These are phyloP conservation scores for Phialocephala subalpina DNA, from an alignment of 2,329 filamentous ascomycete species.

Conservation along the genomic window DNA sequence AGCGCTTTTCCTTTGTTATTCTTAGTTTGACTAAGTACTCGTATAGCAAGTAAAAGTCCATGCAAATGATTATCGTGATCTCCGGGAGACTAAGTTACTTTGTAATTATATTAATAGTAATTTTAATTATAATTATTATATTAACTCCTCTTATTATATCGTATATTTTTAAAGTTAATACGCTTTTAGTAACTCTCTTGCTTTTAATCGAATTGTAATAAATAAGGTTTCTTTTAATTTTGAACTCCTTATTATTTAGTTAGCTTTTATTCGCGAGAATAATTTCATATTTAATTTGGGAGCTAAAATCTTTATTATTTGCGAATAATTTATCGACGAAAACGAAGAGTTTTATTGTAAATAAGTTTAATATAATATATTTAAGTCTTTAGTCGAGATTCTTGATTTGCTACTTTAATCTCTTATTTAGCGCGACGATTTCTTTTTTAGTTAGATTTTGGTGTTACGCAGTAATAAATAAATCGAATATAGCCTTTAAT, in stretches of 20 bases:
- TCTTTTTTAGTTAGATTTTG: background rate
- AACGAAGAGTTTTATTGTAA: slow-evolving; percentile 23
- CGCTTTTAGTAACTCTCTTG: too few relatives aligned
- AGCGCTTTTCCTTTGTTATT: slow-evolving; percentile 28
- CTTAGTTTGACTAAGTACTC: slow-evolving; percentile 30
- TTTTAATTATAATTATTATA: slow-evolving; percentile 20
- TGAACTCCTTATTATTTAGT: slow-evolving; percentile 16
- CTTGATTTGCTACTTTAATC: slow-evolving; percentile 18
- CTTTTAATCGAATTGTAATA: too few relatives aligned
- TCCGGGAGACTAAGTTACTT: background rate
- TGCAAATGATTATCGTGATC: background rate
- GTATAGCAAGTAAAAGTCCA: slow-evolving; percentile 30
- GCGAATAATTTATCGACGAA: slow-evolving; percentile 30
- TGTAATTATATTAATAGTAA: slow-evolving; percentile 20
- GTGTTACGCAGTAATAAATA: background rate
- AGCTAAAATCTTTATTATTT: slow-evolving; percentile 34
- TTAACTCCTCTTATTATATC: slow-evolving; percentile 23
- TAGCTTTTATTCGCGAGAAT: slow-evolving; percentile 27
- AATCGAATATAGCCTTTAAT: background rate
- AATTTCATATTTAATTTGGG: slow-evolving; percentile 31
- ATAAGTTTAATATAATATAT: slow-evolving; percentile 18
- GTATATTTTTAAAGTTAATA: too few relatives aligned
- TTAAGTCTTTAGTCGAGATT: slow-evolving; percentile 11
- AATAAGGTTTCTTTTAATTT: background rate
- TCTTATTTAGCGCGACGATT: slow-evolving; percentile 18